These are phyloP conservation scores for Stagonosporopsis tanaceti DNA, from an alignment of 2,329 filamentous ascomycete genomes.

Conservation along the genomic window DNA sequence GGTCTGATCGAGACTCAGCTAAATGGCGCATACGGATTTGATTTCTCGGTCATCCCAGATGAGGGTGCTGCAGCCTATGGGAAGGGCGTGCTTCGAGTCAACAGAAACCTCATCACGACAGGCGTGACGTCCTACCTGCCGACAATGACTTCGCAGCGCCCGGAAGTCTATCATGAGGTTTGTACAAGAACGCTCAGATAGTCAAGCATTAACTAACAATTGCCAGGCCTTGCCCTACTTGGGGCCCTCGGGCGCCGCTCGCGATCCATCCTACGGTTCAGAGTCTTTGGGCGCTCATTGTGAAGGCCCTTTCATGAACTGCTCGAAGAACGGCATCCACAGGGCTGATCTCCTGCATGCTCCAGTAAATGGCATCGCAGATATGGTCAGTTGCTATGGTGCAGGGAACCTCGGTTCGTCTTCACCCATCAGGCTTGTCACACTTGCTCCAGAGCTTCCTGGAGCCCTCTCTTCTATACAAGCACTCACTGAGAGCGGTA, in stretches of 20 bases:
- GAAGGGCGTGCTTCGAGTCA: conserved; percentile 75
- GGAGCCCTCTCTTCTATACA: conserved; percentile 76
- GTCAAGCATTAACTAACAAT: conserved; percentile 5
- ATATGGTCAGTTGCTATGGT: conserved; percentile 78
- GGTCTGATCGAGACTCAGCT: conserved; percentile 92
- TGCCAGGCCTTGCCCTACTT: conserved; percentile 74
- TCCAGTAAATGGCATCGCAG: conserved; percentile 66
- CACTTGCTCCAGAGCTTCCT: conserved; percentile 79
- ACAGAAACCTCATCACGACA: conserved; percentile 74
- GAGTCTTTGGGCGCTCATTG: conserved; percentile 91
- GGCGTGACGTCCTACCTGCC: conserved; percentile 90
- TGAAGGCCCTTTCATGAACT: conserved; percentile 87
- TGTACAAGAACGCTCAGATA: conserved; percentile 1
- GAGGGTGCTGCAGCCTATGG: conserved; percentile 68
- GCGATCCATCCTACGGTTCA: conserved; percentile 72
- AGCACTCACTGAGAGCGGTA: conserved; percentile 68
- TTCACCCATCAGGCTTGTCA: conserved; percentile 76
- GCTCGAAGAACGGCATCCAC: conserved; percentile 87
- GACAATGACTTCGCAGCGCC: conserved; percentile 80
- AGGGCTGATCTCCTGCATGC: conserved; percentile 74
- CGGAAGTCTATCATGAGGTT: conserved; percentile 83
- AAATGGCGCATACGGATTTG: conserved; percentile 91
- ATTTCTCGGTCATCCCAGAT: conserved; percentile 81
- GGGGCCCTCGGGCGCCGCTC: conserved; percentile 70
- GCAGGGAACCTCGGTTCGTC: conserved; percentile 66